Evolutionary conservation across 257 asterid species (phyloP).

Genomic region (Solanum appendiculatum): DNA sequence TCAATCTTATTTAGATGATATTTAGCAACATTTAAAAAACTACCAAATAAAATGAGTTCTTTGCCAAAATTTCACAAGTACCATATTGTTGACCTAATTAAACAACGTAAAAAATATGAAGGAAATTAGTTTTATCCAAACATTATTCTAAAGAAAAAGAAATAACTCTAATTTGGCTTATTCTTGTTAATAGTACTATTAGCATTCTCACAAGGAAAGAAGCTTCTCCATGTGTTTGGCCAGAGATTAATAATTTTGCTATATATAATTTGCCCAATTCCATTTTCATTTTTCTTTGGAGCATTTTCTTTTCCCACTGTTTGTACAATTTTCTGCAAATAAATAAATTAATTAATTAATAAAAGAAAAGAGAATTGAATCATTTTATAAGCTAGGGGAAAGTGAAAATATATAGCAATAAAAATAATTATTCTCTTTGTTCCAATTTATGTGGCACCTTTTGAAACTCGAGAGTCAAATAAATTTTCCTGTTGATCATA

Average conservation of each 20-base stretch:
- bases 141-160: not conserved
- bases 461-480: not conserved
- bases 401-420: not conserved
- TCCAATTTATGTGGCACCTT: rapidly evolving
- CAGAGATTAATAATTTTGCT: not conserved
- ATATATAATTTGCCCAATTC: not conserved
- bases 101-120: not conserved
- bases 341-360: too few species aligned
- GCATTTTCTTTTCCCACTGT: not conserved
- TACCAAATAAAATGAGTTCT: not conserved
- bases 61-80: not conserved
- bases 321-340: not conserved
- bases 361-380: not conserved
- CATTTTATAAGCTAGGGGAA: not conserved
- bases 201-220: not conserved
- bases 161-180: not conserved
- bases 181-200: not conserved
- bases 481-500: not conserved
- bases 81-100: not conserved
- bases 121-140: not conserved
- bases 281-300: not conserved
- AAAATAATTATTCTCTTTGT: not conserved
- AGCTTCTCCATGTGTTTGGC: not conserved
- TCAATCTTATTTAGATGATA: not conserved
- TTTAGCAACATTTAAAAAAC: not conserved